Conservation (phyloP, 805 yeast genomes). For the Saturnispora mendoncae region DNA sequence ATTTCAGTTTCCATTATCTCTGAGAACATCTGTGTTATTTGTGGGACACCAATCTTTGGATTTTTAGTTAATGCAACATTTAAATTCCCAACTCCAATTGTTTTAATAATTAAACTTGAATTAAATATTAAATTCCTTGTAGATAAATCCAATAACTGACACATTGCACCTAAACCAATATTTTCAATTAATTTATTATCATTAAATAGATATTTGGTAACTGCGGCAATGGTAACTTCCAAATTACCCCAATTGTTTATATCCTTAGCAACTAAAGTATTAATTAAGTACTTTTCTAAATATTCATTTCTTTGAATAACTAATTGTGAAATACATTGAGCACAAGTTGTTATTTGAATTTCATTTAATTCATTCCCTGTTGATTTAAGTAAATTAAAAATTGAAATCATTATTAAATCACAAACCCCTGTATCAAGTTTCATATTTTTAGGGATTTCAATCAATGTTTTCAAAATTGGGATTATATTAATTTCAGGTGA, state of each 20-base stretch:
- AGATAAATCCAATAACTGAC: constrained; percentile 22
- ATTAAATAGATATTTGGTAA: constrained; percentile 24
- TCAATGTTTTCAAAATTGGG: constrained; percentile 13
- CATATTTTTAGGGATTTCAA: constrained; percentile 10
- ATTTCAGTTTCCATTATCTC: constrained; percentile 44
- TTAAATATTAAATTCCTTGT: constrained; percentile 24
- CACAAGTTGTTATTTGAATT: constrained; percentile 17
- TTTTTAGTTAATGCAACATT: constrained; percentile 52
- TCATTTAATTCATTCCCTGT: constrained; percentile 9
- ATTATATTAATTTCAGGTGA: neutral
- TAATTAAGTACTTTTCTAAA: constrained; percentile 13
- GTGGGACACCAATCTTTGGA: constrained; percentile 38
- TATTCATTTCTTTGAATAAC: constrained; percentile 14
- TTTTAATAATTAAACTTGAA: constrained; percentile 45
- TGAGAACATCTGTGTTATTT: constrained; percentile 41
- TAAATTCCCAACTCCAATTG: constrained; percentile 50
- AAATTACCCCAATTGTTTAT: constrained; percentile 6
- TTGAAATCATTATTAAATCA: constrained; percentile 1
- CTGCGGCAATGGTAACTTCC: constrained; percentile 22
- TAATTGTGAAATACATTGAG: constrained; percentile 22
- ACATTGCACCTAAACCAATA: constrained; percentile 10
- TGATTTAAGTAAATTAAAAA: constrained; percentile 6
- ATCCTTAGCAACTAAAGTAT: constrained; percentile 7
- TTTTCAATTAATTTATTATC: constrained; percentile 12
- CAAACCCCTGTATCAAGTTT: constrained; percentile 7